A percentile compares a stretch with the other conserved stretches of the same genome.
These are phyloP conservation scores for Haplosporangium sp. DNA, from an alignment of 371 early-diverging fungal genomes.

Conservation along the genomic window DNA sequence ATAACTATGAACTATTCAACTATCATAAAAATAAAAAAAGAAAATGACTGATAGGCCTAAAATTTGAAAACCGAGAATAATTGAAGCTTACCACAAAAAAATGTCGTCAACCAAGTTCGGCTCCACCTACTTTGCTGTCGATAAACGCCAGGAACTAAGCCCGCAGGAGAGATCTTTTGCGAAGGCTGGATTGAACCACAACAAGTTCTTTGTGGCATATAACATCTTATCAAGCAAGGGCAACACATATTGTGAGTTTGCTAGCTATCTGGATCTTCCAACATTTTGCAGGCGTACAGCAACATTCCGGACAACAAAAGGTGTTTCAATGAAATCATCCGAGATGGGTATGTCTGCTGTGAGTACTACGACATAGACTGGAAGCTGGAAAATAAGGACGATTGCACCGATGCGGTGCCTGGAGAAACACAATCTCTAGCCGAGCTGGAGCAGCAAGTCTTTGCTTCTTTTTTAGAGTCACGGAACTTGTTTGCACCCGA, in stretches of 20 bases:
- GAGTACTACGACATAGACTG: not conserved
- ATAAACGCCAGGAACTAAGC: not conserved
- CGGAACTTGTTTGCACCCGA: conserved; percentile 10
- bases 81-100: no score
- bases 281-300: not conserved
- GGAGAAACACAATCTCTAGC: no score
- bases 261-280: conserved; percentile 13
- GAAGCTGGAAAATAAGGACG: no score
- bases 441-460: conserved; percentile 6
- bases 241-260: conserved; percentile 5
- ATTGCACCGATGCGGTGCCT: no score
- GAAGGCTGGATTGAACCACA: conserved; percentile 3
- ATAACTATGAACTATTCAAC: no score
- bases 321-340: not conserved
- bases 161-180: conserved; percentile 12
- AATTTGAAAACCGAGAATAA: no score
- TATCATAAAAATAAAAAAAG: no score
- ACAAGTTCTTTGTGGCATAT: conserved; percentile 11
- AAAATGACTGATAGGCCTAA: no score
- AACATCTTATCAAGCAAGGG: no score
- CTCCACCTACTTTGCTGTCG: conserved; percentile 12
- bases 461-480: conserved; percentile 4
- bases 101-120: conserved; percentile 6
- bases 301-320: not conserved
- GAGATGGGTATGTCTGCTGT: not conserved